A percentile compares a stretch with the other conserved stretches of the same genome.
Conservation (phyloP, 192 early-diverging fungal genomes). For the Rhizoclosmatium sp. region DNA sequence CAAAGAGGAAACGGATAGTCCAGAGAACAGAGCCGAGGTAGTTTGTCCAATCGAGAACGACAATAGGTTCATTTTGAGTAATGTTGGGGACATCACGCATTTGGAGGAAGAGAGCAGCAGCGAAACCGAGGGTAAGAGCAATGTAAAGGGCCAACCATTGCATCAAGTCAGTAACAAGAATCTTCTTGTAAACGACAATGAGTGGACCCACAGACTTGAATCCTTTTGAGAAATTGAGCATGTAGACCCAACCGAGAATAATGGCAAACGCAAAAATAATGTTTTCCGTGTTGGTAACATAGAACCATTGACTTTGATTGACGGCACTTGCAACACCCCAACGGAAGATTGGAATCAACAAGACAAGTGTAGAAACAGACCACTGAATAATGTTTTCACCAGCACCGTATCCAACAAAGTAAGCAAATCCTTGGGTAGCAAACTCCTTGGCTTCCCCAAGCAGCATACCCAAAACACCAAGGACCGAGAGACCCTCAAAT, state of each 20-base stretch:
- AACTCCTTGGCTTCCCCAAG: conserved; percentile 17
- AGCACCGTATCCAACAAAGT: conserved; percentile 32
- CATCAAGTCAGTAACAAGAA: conserved; percentile 33
- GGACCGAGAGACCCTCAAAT: background rate
- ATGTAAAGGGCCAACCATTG: conserved; percentile 18
- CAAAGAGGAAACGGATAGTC: conserved; percentile 28
- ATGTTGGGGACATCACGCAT: conserved; percentile 23
- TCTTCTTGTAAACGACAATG: conserved; percentile 28
- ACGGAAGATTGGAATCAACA: conserved; percentile 11
- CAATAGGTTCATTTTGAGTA: background rate
- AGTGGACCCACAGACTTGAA: conserved; percentile 33
- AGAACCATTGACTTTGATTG: background rate
- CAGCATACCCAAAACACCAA: background rate
- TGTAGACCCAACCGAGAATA: conserved; percentile 25
- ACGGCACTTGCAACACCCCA: conserved; percentile 3
- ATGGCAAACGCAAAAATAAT: conserved; percentile 18
- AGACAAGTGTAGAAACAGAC: background rate
- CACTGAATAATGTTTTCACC: conserved; percentile 39
- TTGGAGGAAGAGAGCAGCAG: conserved; percentile 37
- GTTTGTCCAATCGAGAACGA: conserved; percentile 21
- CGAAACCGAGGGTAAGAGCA: conserved; percentile 22
- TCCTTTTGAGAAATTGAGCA: conserved; percentile 32
- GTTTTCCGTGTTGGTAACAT: conserved; percentile 12
- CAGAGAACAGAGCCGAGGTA: conserved; percentile 26
- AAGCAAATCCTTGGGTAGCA: background rate